phyloP scores from a whole-genome alignment of 108 stramenopile genomes.

The Seminavis robusta region DNA sequence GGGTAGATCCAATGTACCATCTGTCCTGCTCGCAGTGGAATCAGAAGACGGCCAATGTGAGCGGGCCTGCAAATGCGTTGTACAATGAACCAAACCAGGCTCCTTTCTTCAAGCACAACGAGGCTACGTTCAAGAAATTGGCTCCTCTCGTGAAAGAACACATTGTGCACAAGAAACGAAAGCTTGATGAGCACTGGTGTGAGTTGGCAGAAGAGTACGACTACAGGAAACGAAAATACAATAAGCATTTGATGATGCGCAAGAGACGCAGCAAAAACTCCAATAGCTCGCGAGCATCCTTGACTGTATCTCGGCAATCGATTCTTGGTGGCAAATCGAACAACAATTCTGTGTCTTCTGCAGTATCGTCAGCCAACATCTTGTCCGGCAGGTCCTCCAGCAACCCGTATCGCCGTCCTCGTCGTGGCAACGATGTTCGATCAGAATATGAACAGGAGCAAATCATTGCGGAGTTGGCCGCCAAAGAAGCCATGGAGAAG shows the following conservation, averaged over 20 bases:
- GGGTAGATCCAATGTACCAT: conserved; percentile 30
- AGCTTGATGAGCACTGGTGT: conserved; percentile 49
- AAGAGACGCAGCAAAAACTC: conserved; percentile 33
- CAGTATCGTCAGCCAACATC: too few species aligned
- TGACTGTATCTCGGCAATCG: conserved; percentile 30
- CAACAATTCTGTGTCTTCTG: too few species aligned
- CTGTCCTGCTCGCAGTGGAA: conserved; percentile 55
- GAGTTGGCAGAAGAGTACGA: conserved; percentile 75
- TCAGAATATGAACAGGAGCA: conserved; percentile 90
- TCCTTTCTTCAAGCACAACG: conserved; percentile 60
- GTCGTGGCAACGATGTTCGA: conserved; percentile 68
- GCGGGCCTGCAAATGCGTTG: conserved; percentile 63
- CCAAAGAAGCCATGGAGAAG: conserved; percentile 84
- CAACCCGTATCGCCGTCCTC: conserved; percentile 81
- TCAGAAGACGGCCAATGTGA: conserved; percentile 60
- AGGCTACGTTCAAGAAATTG: conserved; percentile 38
- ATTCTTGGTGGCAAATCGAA: conserved; percentile 16
- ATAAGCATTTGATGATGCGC: conserved; percentile 32
- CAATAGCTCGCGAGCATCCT: conserved; percentile 39
- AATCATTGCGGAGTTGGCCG: conserved; percentile 84
- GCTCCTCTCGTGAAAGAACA: conserved; percentile 62
- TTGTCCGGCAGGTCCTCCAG: conserved; percentile 44
- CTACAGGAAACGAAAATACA: conserved; percentile 48
- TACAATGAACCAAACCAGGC: conserved; percentile 65
- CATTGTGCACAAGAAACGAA: conserved; percentile 52